Evolutionary conservation across 257 asterid genomes (phyloP).

Genomic region (Solanum stenotomum): DNA sequence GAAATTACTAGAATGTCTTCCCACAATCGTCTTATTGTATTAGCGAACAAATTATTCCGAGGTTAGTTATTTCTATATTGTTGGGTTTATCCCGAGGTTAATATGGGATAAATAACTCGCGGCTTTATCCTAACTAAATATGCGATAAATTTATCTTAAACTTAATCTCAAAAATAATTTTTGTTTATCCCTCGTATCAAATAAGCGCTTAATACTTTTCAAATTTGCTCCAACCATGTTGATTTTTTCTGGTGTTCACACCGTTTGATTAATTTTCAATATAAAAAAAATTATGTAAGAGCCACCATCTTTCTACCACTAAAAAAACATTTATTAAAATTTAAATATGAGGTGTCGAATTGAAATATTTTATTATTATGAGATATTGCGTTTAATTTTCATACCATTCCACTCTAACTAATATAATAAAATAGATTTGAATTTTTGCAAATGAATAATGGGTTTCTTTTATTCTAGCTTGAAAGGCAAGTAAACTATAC

Average conservation of each 20-base stretch:
- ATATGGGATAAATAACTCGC: background rate
- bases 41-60: too few species aligned
- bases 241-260: background rate
- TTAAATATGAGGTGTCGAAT: background rate
- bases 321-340: too few species aligned
- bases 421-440: background rate
- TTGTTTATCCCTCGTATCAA: too few species aligned
- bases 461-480: background rate
- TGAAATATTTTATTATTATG: background rate
- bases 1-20: background rate
- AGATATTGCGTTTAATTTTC: background rate
- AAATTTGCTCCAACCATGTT: background rate
- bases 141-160: too few species aligned
- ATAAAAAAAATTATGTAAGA: background rate
- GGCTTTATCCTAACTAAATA: too few species aligned
- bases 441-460: background rate
- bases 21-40: background rate
- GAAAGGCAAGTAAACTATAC: background rate
- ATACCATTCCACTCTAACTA: background rate
- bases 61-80: too few species aligned
- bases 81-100: too few species aligned
- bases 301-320: background rate
- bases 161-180: too few species aligned
- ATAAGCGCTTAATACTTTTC: background rate
- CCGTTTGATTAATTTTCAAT: background rate